Evolutionary conservation across 169 alveolate species (phyloP).

Genomic region (Plasmodium reichenowi): DNA sequence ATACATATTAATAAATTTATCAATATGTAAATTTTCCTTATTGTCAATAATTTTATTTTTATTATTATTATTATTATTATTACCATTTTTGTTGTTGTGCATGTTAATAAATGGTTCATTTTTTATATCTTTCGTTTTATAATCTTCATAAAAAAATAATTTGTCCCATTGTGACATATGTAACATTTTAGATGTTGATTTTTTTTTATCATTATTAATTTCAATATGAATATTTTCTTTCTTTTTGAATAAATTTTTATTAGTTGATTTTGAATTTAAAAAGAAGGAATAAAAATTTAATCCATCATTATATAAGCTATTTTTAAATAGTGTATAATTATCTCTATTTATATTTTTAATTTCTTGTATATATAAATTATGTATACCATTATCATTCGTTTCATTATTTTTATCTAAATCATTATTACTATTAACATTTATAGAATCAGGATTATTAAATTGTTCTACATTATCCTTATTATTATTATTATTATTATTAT

Average conservation of each 20-base stretch:
- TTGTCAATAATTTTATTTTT: too few species aligned
- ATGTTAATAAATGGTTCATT: constrained; percentile 29
- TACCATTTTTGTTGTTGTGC: neutral
- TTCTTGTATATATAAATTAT: constrained; percentile 14
- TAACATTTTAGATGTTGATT: neutral
- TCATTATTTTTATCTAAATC: neutral
- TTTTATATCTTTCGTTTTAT: constrained; percentile 51
- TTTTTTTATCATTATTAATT: constrained; percentile 1
- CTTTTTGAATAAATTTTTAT: constrained; percentile 8
- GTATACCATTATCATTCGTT: neutral
- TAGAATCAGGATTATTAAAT: neutral
- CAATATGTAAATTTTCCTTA: neutral
- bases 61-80: neutral
- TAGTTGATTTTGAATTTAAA: constrained; percentile 30
- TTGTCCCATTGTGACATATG: constrained; percentile 20
- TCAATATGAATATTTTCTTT: constrained; percentile 6
- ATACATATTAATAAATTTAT: constrained; percentile 8
- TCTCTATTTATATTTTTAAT: constrained; percentile 62
- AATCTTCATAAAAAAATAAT: constrained; percentile 20
- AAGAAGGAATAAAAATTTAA: constrained; percentile 62
- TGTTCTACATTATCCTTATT: neutral
- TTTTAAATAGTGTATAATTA: constrained; percentile 36
- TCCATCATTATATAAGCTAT: constrained; percentile 44
- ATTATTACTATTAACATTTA: neutral
- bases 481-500: neutral